Conservation (phyloP, 139 green algal genomes). For the Marvania coccoides region DNA sequence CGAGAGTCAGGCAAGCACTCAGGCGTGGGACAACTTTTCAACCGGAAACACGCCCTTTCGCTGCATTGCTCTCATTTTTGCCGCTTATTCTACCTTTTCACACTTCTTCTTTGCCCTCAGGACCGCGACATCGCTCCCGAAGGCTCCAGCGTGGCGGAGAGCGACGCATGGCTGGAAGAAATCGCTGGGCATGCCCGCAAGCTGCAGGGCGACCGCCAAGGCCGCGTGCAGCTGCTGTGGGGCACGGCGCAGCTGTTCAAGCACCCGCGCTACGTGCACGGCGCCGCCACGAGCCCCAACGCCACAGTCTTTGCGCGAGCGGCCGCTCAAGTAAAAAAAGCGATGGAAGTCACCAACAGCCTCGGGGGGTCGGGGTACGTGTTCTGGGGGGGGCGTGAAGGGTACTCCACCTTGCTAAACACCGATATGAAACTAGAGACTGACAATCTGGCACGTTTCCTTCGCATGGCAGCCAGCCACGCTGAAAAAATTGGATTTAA, state of each 20-base stretch:
- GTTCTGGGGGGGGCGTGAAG: constrained; percentile 72
- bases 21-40: too few relatives aligned
- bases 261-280: constrained; percentile 64
- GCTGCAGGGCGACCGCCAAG: constrained; percentile 40
- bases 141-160: constrained; percentile 29
- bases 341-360: constrained; percentile 39
- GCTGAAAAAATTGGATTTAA: constrained; percentile 29
- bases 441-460: constrained; percentile 49
- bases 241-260: constrained; percentile 73
- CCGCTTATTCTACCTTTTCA: too few relatives aligned
- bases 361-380: constrained; percentile 54
- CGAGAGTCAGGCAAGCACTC: too few relatives aligned
- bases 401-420: constrained; percentile 66
- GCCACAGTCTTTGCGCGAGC: constrained; percentile 44
- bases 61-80: too few relatives aligned
- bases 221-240: constrained; percentile 50
- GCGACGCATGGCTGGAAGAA: constrained; percentile 34
- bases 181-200: constrained; percentile 29
- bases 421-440: constrained; percentile 58
- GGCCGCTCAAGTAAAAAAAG: constrained; percentile 54
- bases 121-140: constrained; percentile 56
- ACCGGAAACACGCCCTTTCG: too few relatives aligned
- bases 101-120: too few relatives aligned
- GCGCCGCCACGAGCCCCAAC: constrained; percentile 51
- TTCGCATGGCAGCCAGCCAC: constrained; percentile 30